Evolutionary conservation across 768 basidiomycete genomes (phyloP).

Genomic region (Piloderma croceum): DNA sequence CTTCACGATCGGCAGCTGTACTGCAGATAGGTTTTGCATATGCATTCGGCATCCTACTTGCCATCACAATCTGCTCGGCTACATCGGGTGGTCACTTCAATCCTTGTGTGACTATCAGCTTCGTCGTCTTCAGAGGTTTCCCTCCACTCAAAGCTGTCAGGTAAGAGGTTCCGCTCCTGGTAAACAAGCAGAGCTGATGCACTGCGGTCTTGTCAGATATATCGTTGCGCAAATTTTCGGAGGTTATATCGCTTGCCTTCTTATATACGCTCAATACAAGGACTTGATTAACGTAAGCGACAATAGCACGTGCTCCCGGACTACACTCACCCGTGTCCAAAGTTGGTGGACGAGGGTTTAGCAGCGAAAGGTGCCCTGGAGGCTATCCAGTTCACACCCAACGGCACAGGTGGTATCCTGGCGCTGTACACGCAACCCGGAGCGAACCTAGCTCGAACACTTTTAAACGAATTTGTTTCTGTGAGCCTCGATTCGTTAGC

Average conservation of each 20-base stretch:
- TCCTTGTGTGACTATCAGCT: conserved; percentile 54
- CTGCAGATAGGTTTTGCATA: conserved; percentile 56
- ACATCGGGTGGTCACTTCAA: conserved; percentile 64
- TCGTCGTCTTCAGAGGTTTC: conserved; percentile 49
- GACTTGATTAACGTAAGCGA: conserved; percentile 38
- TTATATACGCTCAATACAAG: conserved; percentile 61
- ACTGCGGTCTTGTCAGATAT: conserved; percentile 42
- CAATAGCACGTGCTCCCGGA: not conserved
- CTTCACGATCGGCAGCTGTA: conserved; percentile 33
- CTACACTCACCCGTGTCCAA: not conserved
- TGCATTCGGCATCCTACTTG: conserved; percentile 54
- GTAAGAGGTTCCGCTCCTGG: conserved; percentile 29
- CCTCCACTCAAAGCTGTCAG: conserved; percentile 45
- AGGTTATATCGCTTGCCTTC: conserved; percentile 54
- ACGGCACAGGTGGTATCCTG: conserved; percentile 41
- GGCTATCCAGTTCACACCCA: conserved; percentile 22
- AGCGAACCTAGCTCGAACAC: conserved; percentile 38
- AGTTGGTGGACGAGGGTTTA: conserved; percentile 12
- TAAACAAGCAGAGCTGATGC: conserved; percentile 8
- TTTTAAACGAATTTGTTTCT: conserved; percentile 53
- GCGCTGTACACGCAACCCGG: conserved; percentile 42
- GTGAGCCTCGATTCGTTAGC: conserved; percentile 27
- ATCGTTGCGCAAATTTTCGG: conserved; percentile 63
- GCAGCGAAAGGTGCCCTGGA: conserved; percentile 19
- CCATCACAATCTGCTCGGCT: conserved; percentile 43